These are phyloP conservation scores for Arthrobotrys musiformis DNA, from an alignment of 2,329 filamentous ascomycete species.

Conservation along the genomic window DNA sequence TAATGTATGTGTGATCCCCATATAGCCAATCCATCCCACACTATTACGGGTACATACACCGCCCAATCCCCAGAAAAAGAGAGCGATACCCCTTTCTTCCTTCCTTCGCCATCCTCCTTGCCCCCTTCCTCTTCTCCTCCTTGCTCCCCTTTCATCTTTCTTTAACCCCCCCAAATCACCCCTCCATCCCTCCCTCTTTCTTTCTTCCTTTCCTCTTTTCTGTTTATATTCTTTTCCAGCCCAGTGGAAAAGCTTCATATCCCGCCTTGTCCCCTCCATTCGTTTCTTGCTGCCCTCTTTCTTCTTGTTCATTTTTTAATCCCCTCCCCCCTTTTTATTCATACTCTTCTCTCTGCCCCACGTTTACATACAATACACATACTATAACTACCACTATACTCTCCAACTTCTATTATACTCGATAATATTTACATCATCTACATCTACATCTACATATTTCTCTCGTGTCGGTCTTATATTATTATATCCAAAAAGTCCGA, in stretches of 20 bases:
- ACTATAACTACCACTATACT: conserved; percentile 35
- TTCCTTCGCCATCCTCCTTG: conserved; percentile 57
- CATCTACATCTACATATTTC: conserved; percentile 15
- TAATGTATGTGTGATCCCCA: conserved; percentile 47
- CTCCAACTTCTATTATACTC: conserved; percentile 34
- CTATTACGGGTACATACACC: conserved; percentile 54
- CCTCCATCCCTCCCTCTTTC: conserved; percentile 60
- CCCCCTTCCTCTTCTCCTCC: conserved; percentile 59
- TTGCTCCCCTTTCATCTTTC: conserved; percentile 59
- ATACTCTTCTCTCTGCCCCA: conserved; percentile 61
- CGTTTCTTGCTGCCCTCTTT: conserved; percentile 55
- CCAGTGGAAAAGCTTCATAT: conserved; percentile 57
- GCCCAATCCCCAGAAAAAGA: conserved; percentile 55
- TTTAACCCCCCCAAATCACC: conserved; percentile 60
- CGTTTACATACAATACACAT: conserved; percentile 59
- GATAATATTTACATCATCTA: conserved; percentile 58
- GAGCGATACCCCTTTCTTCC: conserved; percentile 54
- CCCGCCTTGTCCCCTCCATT: conserved; percentile 59
- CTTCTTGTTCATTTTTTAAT: conserved; percentile 57
- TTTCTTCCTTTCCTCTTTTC: conserved; percentile 55
- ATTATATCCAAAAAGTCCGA: conserved; percentile 58
- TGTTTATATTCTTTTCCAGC: conserved; percentile 59
- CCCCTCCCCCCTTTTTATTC: conserved; percentile 61
- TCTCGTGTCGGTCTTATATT: conserved; percentile 58
- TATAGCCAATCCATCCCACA: conserved; percentile 52